Conservation (phyloP, 129 eudicot species). For the Artemisia argyi region DNA sequence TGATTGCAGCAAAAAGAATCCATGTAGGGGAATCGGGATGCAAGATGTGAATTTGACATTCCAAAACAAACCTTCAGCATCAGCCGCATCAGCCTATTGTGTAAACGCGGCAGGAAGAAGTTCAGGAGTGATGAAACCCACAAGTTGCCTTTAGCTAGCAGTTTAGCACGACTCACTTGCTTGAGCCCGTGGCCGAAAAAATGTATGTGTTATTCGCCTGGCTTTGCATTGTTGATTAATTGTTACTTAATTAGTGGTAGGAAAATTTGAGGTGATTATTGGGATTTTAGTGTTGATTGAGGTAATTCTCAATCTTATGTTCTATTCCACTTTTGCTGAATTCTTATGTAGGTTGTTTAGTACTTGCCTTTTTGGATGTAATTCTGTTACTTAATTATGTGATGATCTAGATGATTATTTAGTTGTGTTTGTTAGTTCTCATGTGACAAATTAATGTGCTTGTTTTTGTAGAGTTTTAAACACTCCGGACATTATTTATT, state of each 20-base stretch:
- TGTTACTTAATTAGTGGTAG: conserved; percentile 11
- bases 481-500: too few species aligned
- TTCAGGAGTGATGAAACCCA: conserved; percentile 47
- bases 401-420: too few species aligned
- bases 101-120: conserved; percentile 47
- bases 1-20: conserved; percentile 50
- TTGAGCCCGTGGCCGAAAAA: conserved; percentile 33
- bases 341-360: too few species aligned
- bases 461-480: too few species aligned
- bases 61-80: conserved; percentile 28
- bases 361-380: too few species aligned
- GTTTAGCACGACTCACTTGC: conserved; percentile 2
- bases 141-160: conserved; percentile 40
- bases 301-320: too few species aligned
- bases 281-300: not conserved
- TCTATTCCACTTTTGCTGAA: too few species aligned
- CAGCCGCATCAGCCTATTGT: conserved; percentile 44
- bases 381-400: too few species aligned
- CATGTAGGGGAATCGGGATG: conserved; percentile 50
- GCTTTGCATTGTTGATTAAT: conserved; percentile 17
- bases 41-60: conserved; percentile 45
- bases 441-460: too few species aligned
- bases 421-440: too few species aligned
- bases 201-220: conserved; percentile 35
- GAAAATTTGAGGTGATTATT: not conserved